Evolutionary conservation across 1,284 basidiomycete species (phyloP).

Genomic region (Schizopora paradoxa): DNA sequence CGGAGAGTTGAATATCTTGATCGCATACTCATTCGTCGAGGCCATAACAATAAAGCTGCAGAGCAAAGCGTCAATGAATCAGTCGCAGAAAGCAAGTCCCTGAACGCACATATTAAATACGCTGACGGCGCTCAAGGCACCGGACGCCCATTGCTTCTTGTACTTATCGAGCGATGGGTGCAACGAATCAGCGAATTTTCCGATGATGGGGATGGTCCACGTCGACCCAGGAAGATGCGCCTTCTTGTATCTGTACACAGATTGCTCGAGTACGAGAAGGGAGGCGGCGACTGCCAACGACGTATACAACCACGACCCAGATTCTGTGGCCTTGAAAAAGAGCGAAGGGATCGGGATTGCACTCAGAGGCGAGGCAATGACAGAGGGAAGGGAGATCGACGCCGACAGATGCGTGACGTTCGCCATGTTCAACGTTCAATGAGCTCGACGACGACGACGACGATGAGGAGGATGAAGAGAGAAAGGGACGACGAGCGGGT

Average conservation of each 20-base stretch:
- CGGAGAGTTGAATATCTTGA: conserved; percentile 92
- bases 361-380: conserved; percentile 3
- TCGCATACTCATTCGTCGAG: conserved; percentile 83
- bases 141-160: conserved; percentile 84
- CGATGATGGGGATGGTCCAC: conserved; percentile 94
- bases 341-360: conserved; percentile 11
- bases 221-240: conserved; percentile 76
- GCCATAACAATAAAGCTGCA: conserved; percentile 94
- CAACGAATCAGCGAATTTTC: conserved; percentile 87
- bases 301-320: conserved; percentile 59
- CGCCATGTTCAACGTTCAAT: conserved; percentile 6
- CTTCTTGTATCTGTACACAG: conserved; percentile 85
- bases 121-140: conserved; percentile 78
- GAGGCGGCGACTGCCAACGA: conserved; percentile 54
- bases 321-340: conserved; percentile 13
- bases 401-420: conserved; percentile 6
- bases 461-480: no score
- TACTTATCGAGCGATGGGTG: conserved; percentile 87
- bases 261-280: conserved; percentile 75
- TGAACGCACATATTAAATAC: conserved; percentile 90
- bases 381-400: conserved; percentile 8
- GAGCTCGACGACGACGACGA: no score
- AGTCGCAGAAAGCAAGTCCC: conserved; percentile 7
- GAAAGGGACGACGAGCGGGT: no score
- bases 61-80: conserved; percentile 12